Evolutionary conservation across 1,284 basidiomycete genomes (phyloP).

Genomic region (Laetiporus sulphureus): DNA sequence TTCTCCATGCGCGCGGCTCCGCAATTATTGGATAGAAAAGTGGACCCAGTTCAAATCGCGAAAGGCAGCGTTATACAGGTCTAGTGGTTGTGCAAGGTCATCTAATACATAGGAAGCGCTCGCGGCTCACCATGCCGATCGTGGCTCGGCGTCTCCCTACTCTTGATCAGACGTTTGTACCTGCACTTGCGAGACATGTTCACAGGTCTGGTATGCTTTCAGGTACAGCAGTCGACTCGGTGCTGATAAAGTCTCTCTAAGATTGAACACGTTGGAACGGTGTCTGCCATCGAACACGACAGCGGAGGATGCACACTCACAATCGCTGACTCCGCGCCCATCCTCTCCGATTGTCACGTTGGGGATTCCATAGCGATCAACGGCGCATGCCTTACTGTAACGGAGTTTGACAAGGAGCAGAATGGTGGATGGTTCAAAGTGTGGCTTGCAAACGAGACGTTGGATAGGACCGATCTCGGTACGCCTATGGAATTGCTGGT

Average conservation of each 20-base stretch:
- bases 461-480: slow-evolving; percentile 90
- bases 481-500: too few relatives aligned
- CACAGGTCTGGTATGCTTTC: slow-evolving; percentile 57
- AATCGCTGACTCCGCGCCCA: slow-evolving; percentile 67
- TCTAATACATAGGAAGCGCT: too few relatives aligned
- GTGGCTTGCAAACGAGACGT: slow-evolving; percentile 93
- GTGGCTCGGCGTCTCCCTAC: background rate
- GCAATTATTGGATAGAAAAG: too few relatives aligned
- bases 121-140: background rate
- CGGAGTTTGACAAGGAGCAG: slow-evolving; percentile 61
- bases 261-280: slow-evolving; percentile 80
- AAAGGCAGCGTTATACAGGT: too few relatives aligned
- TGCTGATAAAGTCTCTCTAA: slow-evolving; percentile 18
- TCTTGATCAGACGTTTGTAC: background rate
- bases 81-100: too few relatives aligned
- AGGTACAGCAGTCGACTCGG: background rate
- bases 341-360: slow-evolving; percentile 87
- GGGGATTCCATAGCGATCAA: slow-evolving; percentile 93
- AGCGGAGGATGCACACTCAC: slow-evolving; percentile 78
- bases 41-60: too few relatives aligned
- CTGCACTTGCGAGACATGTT: slow-evolving; percentile 38
- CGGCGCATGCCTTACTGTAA: slow-evolving; percentile 86
- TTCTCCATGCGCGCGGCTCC: too few relatives aligned
- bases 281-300: slow-evolving; percentile 57
- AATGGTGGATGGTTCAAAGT: slow-evolving; percentile 83